Evolutionary conservation across 23 red algal species (phyloP).

Genomic region (Gracilaria gracilis): DNA sequence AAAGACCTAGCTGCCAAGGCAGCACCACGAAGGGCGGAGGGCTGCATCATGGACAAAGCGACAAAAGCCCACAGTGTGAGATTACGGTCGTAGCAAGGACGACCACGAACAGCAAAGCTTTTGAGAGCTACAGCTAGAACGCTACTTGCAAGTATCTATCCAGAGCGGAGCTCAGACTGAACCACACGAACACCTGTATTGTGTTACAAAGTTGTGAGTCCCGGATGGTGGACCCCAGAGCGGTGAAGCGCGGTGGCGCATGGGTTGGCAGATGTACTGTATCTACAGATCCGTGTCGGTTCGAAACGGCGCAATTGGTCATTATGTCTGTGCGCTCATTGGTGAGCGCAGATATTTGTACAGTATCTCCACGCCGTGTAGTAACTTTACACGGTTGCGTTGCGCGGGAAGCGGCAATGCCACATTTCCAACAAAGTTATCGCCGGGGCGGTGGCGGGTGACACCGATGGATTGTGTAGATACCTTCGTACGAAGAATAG

Average conservation of each 20-base stretch:
- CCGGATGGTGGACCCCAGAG: background rate
- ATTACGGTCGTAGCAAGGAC: too few relatives aligned
- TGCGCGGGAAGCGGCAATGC: background rate
- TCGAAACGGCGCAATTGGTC: slow-evolving; percentile 19
- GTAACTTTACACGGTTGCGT: background rate
- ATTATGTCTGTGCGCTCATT: background rate
- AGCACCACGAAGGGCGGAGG: background rate
- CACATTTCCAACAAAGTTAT: background rate
- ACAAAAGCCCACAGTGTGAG: background rate
- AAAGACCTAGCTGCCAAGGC: background rate
- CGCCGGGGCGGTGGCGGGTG: background rate
- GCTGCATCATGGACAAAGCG: background rate
- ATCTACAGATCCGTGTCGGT: background rate
- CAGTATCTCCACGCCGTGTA: too few relatives aligned
- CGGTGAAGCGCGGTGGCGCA: background rate
- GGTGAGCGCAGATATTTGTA: background rate
- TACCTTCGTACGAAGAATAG: too few relatives aligned
- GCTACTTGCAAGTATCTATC: too few relatives aligned
- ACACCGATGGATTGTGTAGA: too few relatives aligned
- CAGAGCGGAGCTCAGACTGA: too few relatives aligned
- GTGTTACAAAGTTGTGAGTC: background rate
- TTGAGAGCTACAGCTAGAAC: too few relatives aligned
- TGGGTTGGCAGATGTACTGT: background rate
- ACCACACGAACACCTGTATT: too few relatives aligned
- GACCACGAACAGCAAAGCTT: background rate